Evolutionary conservation across 768 basidiomycete species (phyloP).

Genomic region (Suillus bovinus): DNA sequence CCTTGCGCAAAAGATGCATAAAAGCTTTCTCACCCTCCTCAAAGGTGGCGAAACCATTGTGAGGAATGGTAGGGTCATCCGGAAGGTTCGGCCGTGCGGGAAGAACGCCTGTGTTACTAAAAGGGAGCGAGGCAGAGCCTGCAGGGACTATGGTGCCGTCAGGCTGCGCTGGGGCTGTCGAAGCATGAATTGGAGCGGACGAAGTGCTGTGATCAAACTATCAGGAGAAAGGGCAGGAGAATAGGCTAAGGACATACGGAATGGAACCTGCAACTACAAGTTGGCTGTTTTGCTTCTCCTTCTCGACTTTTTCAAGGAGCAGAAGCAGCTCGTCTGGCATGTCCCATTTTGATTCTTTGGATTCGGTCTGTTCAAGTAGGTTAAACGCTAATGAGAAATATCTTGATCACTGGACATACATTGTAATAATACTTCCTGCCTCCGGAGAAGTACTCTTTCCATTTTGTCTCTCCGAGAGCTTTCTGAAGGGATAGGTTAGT

Average conservation of each 20-base stretch:
- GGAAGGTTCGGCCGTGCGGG: constrained; percentile 80
- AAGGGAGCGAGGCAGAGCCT: constrained; percentile 56
- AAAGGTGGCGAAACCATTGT: constrained; percentile 82
- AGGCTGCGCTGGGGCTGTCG: constrained; percentile 41
- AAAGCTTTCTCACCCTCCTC: constrained; percentile 97
- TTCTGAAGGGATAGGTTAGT: constrained; percentile 45
- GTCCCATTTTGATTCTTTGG: constrained; percentile 97
- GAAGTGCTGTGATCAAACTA: constrained; percentile 25
- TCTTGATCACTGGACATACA: constrained; percentile 40
- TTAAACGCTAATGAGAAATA: constrained; percentile 2
- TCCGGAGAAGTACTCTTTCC: constrained; percentile 96
- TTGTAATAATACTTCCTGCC: constrained; percentile 92
- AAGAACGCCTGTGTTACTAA: constrained; percentile 57
- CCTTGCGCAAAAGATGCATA: constrained; percentile 83
- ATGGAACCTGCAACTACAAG: constrained; percentile 35
- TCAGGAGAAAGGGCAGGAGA: constrained; percentile 3
- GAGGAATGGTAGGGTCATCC: constrained; percentile 86
- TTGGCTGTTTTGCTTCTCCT: constrained; percentile 51
- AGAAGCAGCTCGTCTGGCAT: constrained; percentile 91
- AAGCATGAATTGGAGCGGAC: constrained; percentile 50
- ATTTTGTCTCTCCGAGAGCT: constrained; percentile 86
- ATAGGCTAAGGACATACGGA: constrained; percentile 18
- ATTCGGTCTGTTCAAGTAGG: constrained; percentile 55
- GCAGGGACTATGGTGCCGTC: constrained; percentile 47
- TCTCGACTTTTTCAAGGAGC: constrained; percentile 84